Percentiles rank a stretch among this genome's conserved stretches.
Evolutionary conservation across 805 yeast species (phyloP).

Genomic region (Kodamaea hsintzibuensis): DNA sequence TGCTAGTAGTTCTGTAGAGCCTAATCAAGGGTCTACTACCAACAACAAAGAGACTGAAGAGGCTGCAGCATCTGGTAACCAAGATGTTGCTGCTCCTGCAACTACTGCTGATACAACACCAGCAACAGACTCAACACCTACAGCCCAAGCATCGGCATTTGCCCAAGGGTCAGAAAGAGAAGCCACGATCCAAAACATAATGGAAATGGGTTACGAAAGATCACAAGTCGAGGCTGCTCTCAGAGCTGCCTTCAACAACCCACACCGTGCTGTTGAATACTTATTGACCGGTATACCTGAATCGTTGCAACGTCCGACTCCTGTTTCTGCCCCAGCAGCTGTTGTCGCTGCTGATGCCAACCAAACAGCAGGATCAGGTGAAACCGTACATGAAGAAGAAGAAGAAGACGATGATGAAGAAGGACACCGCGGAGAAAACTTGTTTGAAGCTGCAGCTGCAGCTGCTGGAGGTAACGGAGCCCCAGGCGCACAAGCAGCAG

Average conservation of each 20-base stretch:
- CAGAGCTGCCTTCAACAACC: slow-evolving; percentile 94
- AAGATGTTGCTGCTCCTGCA: slow-evolving; percentile 17
- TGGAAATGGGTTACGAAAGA: slow-evolving; percentile 96
- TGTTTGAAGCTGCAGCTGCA: slow-evolving; percentile 54
- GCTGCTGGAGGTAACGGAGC: slow-evolving; percentile 24
- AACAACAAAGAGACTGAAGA: slow-evolving; percentile 12
- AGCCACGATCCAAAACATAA: slow-evolving; percentile 73
- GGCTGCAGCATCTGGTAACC: slow-evolving; percentile 5
- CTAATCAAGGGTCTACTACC: no score
- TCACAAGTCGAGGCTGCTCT: slow-evolving; percentile 86
- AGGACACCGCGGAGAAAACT: slow-evolving; percentile 42
- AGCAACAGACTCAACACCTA: slow-evolving; percentile 20
- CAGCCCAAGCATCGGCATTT: slow-evolving; percentile 52
- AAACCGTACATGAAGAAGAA: slow-evolving; percentile 15
- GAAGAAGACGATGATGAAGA: slow-evolving; percentile 36
- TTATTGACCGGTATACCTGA: slow-evolving; percentile 88
- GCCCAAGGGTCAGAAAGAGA: slow-evolving; percentile 80
- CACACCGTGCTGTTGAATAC: slow-evolving; percentile 97
- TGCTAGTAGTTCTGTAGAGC: no score
- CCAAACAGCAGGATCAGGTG: neutral
- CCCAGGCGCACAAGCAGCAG: slow-evolving; percentile 22
- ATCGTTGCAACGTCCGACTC: slow-evolving; percentile 38
- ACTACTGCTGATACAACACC: slow-evolving; percentile 24
- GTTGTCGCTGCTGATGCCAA: neutral
- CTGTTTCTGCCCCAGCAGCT: slow-evolving; percentile 8